Evolutionary conservation across 495 filamentous ascomycete species (phyloP), one percentile per base, ranked within the genome.

Genomic region (Aspergillus diversus): DNA sequence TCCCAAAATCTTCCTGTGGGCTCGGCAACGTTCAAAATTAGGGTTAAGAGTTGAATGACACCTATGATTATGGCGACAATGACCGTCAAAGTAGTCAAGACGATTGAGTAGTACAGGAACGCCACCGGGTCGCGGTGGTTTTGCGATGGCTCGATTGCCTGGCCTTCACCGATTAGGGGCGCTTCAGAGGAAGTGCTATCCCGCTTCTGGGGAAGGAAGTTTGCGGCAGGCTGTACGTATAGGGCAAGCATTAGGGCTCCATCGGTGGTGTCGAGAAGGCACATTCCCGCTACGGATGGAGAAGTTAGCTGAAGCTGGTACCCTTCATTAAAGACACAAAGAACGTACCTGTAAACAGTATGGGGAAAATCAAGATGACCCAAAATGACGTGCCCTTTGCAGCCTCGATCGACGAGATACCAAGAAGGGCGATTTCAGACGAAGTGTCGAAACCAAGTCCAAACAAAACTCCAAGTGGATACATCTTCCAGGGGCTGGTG

Each of bases 401-500:
- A 1, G 88, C 93, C 71, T 97, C 87, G 5, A 99, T 86, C 27
- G 89, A 90, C 1, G 92, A 90, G 62, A 97, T 97, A 1, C 95
- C 94, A 5, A 99, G 76, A 3, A 99, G 79, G 0, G 95, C 95
- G 69, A 99, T 90, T 74, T 99, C 95, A 16, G 90, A 94, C 37
- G 91, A 96, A 0, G 95, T 97, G 74, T 99, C 95, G 73, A 99
- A 99, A 1, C 95, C 95, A 9, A 97, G 80, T 15, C 95, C 95
- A 74, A 99, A 99, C 21, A 97, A 71, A 4, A 97, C 80, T 5
- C 94, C 94, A 5, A 98, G 77, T 5, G 92, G 92, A 71, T 96
- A 82, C 94, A 97, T 99, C 75, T 99, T 99, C 95, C 95, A 99
- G 1, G 93, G 92, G 5, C 83, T 85, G 6, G 4, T 15, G 21